Conservation (phyloP, 1,139 yeast genomes). For the Kodamaea ohmeri region DNA sequence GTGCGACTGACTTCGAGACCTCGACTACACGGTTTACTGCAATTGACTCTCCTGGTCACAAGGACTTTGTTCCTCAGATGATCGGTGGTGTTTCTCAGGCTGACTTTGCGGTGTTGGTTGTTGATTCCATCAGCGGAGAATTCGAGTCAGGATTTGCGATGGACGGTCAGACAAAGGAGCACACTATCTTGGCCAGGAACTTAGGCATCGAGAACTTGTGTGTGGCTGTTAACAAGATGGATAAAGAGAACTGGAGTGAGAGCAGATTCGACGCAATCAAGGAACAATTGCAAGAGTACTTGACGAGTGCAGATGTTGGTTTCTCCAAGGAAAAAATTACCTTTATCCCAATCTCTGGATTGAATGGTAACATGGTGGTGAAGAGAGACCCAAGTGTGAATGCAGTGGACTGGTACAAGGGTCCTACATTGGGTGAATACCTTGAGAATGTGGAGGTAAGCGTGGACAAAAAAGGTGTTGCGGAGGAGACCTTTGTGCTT, state of each 20-base stretch:
- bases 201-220: slow-evolving; percentile 76
- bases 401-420: slow-evolving; percentile 57
- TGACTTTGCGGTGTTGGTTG: slow-evolving; percentile 68
- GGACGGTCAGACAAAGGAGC: slow-evolving; percentile 95
- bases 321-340: slow-evolving; percentile 48
- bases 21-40: slow-evolving; percentile 66
- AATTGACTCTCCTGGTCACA: slow-evolving; percentile 85
- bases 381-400: slow-evolving; percentile 32
- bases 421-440: slow-evolving; percentile 60
- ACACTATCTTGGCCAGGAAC: slow-evolving; percentile 76
- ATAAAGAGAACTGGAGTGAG: slow-evolving; percentile 67
- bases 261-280: slow-evolving; percentile 62
- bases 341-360: slow-evolving; percentile 85
- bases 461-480: slow-evolving; percentile 17
- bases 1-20: slow-evolving; percentile 82
- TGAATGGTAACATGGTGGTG: slow-evolving; percentile 78
- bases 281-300: slow-evolving; percentile 55
- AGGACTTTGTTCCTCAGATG: slow-evolving; percentile 54
- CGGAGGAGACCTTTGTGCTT: slow-evolving; percentile 42
- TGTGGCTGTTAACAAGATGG: slow-evolving; percentile 88
- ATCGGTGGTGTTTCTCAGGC: slow-evolving; percentile 55
- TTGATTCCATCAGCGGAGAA: slow-evolving; percentile 79
- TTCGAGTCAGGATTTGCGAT: slow-evolving; percentile 84
- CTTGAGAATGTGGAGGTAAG: slow-evolving; percentile 40
- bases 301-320: slow-evolving; percentile 56